Percentiles rank a stretch among this genome's conserved stretches.
phyloP scores from a whole-genome alignment of 345 rosid species.

The Leavenworthia alabamica region DNA sequence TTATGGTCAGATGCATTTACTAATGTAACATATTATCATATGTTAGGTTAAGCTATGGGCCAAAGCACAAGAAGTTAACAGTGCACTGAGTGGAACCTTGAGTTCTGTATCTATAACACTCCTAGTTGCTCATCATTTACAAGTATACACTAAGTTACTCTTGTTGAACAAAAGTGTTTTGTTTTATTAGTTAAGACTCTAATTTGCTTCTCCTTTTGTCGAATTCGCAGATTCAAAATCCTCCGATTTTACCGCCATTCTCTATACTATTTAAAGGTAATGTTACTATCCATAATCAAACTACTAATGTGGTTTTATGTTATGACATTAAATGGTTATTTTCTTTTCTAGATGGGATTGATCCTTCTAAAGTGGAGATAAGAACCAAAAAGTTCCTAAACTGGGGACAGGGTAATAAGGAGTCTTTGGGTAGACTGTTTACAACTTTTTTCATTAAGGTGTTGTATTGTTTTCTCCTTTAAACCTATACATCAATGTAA shows the following conservation, averaged over 20 bases:
- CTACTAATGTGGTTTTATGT: background rate
- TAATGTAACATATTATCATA: background rate
- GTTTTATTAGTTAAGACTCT: too few species aligned
- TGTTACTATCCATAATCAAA: background rate
- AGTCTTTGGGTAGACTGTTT: slow-evolving; percentile 35
- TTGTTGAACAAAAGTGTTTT: too few species aligned
- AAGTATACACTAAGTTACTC: slow-evolving; percentile 30
- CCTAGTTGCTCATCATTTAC: slow-evolving; percentile 51
- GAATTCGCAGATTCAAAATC: slow-evolving; percentile 41
- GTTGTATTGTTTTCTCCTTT: background rate
- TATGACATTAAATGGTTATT: background rate
- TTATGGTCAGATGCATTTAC: too few species aligned
- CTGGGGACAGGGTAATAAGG: slow-evolving; percentile 38
- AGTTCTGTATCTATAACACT: slow-evolving; percentile 47
- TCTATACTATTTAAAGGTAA: slow-evolving; percentile 46
- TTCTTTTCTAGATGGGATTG: slow-evolving; percentile 39
- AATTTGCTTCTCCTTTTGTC: slow-evolving; percentile 12
- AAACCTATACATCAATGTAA: too few species aligned
- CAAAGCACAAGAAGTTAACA: slow-evolving; percentile 44
- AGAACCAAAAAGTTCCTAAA: slow-evolving; percentile 34
- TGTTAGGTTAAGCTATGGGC: slow-evolving; percentile 52
- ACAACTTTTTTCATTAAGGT: slow-evolving; percentile 26
- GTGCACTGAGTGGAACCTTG: slow-evolving; percentile 36
- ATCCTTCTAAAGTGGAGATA: slow-evolving; percentile 32
- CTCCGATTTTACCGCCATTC: slow-evolving; percentile 59